phyloP scores from a whole-genome alignment of 169 alveolate genomes.

The Plasmodium malariae region DNA sequence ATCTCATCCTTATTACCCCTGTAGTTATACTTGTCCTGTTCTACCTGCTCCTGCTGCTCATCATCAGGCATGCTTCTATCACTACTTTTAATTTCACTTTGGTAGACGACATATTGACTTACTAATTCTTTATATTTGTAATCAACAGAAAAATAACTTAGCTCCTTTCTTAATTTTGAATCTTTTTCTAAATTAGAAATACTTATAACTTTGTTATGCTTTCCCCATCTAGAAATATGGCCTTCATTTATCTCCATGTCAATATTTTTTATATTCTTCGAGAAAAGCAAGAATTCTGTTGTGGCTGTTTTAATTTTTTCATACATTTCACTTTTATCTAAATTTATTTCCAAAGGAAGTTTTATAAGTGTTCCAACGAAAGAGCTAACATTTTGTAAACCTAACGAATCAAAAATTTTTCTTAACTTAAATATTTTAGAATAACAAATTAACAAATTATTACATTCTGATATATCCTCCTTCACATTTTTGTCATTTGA shows the following conservation, averaged over 20 bases:
- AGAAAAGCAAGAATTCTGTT: constrained; percentile 9
- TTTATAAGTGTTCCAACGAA: constrained; percentile 52
- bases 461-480: background rate
- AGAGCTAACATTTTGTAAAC: constrained; percentile 1
- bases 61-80: background rate
- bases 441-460: background rate
- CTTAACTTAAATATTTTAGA: constrained; percentile 3
- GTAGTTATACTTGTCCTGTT: too few species aligned
- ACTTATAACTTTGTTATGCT: background rate
- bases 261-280: constrained; percentile 20
- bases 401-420: constrained; percentile 16
- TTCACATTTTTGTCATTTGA: background rate
- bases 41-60: background rate
- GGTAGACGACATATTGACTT: constrained; percentile 18
- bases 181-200: constrained; percentile 26
- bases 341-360: background rate
- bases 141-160: constrained; percentile 19
- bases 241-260: constrained; percentile 22
- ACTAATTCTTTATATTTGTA: background rate
- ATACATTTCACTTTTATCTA: background rate
- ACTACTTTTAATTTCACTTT: background rate
- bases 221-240: constrained; percentile 21
- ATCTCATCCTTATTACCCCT: too few species aligned
- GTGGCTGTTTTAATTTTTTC: constrained; percentile 40
- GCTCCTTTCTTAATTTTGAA: background rate